Evolutionary conservation across 2,329 filamentous ascomycete genomes (phyloP), one percentile per base, ranked within the genome.

Genomic region (Nemania abortiva): DNA sequence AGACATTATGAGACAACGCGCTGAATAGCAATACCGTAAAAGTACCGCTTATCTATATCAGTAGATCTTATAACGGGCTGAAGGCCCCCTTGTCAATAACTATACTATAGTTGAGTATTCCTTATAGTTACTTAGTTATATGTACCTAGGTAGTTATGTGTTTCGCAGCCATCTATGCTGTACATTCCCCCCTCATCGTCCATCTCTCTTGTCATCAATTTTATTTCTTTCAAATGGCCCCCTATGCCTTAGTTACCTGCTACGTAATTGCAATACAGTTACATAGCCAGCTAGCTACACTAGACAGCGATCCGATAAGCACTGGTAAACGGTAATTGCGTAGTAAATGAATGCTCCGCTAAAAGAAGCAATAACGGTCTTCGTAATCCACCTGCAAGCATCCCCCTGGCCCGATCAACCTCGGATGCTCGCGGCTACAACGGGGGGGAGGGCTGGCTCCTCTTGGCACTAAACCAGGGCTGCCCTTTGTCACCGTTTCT

Each of bases 291-390:
- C 52, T 20, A 34, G 5, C 31, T 34, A 34, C 31, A 34, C 31
- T 34, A 34, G 31, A 34, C 31, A 34, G 31, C 31, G 31, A 34
- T 34, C 31, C 31, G 31, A 34, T 34, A 34, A 34, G 31, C 31
- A 34, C 31, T 34, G 31, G 31, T 34, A 9, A 34, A 34, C 31
- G 31, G 31, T 34, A 34, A 34, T 34, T 34, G 31, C n/a, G 11
- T 9, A 57, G 53, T 57, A 54, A 64, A 63, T 56, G 64, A 62
- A 52, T 31, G 54, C 31, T 63, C 55, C 63, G 57, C 66, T 63
- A 63, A 59, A 71, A 69, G 59, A 64, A 64, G 66, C 56, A 69
- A 71, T 63, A 71, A 71, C 66, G 66, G 69, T 62, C 66, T 69
- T 71, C 66, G 62, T 66, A 65, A 65, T 45, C 57, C 65, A 68